Conservation (phyloP, 306 rosid species). For the Cucurbita moschata region DNA sequence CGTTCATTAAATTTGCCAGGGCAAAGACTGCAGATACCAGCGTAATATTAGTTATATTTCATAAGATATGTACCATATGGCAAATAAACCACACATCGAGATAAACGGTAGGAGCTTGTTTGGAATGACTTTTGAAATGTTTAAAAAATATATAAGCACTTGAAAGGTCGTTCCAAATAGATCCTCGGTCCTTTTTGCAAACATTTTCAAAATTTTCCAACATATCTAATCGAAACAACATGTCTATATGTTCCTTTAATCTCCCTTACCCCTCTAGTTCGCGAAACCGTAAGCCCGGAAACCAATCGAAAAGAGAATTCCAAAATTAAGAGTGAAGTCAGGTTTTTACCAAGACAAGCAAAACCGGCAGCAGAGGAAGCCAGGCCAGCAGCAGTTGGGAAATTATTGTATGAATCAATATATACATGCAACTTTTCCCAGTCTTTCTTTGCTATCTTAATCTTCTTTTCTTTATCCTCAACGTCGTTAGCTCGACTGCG, state of each 20-base stretch:
- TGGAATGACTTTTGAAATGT: too few species aligned
- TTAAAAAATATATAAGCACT: too few species aligned
- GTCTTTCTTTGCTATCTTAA: conserved; percentile 57
- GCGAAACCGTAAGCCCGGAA: not conserved
- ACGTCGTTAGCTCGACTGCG: conserved; percentile 72
- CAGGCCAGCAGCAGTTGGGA: conserved; percentile 97
- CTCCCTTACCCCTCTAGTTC: not conserved
- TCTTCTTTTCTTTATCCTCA: conserved; percentile 63
- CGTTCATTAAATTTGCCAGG: conserved; percentile 83
- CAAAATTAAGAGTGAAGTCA: not conserved
- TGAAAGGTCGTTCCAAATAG: too few species aligned
- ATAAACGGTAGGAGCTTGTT: not conserved
- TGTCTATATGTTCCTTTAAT: not conserved
- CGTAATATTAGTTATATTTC: not conserved
- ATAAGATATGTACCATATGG: not conserved
- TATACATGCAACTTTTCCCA: conserved; percentile 71
- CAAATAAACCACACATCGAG: not conserved
- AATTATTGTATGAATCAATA: conserved; percentile 86
- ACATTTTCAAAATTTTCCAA: not conserved
- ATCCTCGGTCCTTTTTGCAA: not conserved
- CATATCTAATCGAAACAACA: not conserved
- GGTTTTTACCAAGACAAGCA: conserved; percentile 73
- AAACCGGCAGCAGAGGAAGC: conserved; percentile 98
- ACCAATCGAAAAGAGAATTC: not conserved
- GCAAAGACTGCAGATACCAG: conserved; percentile 54